Percentiles rank a stretch among this genome's conserved stretches.
Conservation (phyloP, 2,329 filamentous ascomycete species). For the Rhynchosporium graminicola region DNA sequence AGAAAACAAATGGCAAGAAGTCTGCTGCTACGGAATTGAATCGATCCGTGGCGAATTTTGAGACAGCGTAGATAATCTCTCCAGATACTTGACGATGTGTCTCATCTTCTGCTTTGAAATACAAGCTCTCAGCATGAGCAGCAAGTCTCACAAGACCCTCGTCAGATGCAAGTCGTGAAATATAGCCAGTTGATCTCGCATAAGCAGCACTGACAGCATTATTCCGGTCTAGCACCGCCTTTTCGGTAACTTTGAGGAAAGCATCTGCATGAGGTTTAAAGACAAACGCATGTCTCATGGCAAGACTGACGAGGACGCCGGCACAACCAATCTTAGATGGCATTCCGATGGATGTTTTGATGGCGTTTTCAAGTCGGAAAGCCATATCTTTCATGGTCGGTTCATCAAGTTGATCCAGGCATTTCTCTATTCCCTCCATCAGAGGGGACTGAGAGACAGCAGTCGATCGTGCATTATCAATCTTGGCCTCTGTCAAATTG, state of each 20-base stretch:
- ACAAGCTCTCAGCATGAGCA: constrained; percentile 63
- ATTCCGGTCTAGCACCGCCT: constrained; percentile 85
- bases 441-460: constrained; percentile 85
- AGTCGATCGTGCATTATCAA: constrained; percentile 82
- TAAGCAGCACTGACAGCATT: constrained; percentile 91
- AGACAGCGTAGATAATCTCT: constrained; percentile 79
- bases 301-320: constrained; percentile 79
- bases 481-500: constrained; percentile 82
- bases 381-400: constrained; percentile 74
- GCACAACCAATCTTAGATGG: constrained; percentile 93
- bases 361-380: constrained; percentile 71
- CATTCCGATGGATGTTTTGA: constrained; percentile 85
- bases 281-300: constrained; percentile 74
- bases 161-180: constrained; percentile 62
- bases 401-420: constrained; percentile 80
- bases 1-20: constrained; percentile 83
- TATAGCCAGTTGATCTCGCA: constrained; percentile 81
- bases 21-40: constrained; percentile 75
- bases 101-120: constrained; percentile 81
- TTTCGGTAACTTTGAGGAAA: constrained; percentile 77
- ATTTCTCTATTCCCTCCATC: constrained; percentile 88
- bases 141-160: constrained; percentile 54
- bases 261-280: constrained; percentile 74
- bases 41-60: constrained; percentile 85
- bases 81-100: constrained; percentile 72